Base-by-base conservation (phyloP, 2,329 filamentous ascomycete species). In the Periconia macrospinosa region DNA sequence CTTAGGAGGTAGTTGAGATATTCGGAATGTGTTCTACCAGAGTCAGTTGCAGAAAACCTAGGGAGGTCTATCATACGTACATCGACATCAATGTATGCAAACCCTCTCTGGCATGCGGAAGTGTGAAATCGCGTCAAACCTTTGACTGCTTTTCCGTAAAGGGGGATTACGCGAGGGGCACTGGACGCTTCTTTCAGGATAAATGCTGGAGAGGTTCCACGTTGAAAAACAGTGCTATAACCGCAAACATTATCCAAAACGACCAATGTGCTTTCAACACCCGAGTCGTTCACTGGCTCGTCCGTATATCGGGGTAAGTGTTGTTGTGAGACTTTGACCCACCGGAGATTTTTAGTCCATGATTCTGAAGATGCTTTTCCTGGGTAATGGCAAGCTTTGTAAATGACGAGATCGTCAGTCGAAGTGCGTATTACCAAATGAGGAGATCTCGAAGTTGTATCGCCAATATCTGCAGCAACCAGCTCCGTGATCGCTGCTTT, bases 341-440 rank as follows among this genome's bases (percentile, higher is more conserved):
- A 96, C 50, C 86, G 84, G 11, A 97, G 77, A 8, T 81, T 83
- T 20, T 78, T 75, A 1, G 82, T 77, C 60, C 87, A 81, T 6
- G 79, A 73, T 27, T 75, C 61, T 8, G 67, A 63, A n/a, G 57
- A 52, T 65, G 70, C 52, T 71, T 71, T 27, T 66, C 68, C 40
- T 68, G 75, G 56, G 77, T 77, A 69, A 41, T 84, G 81, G 62
- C 91, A 88, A 1, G 93, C 92, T 69, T 94, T 86, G 70, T 97
- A 99, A 44, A 97, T 83, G 11, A 89, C 88, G 33, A 97, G 77
- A 67, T 97, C 92, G 59, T 96, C 89, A 54, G 85, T 87, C 10
- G 84, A 81, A 46, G 91, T 91, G 47, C 93, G 89, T 27, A 92
- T 90, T 62, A 97, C 87, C 18, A 99, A 79, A 70, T 96, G 91